Evolutionary conservation across 2,329 filamentous ascomycete species (phyloP).

Genomic region (Hypoxylon sp.): DNA sequence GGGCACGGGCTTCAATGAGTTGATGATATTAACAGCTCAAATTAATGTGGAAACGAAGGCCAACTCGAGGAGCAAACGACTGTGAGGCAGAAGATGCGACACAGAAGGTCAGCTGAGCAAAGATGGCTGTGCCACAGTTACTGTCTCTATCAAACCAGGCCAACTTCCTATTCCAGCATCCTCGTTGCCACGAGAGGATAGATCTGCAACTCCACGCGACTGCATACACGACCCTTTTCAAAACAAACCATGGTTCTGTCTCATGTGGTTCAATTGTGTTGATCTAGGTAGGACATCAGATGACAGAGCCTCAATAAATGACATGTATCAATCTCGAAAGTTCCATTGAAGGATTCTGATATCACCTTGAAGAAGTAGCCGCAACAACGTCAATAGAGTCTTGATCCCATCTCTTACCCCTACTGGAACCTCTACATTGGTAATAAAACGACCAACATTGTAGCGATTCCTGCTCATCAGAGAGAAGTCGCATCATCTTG

Average conservation of each 20-base stretch:
- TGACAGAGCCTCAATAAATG: constrained; percentile 12
- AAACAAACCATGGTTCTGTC: constrained; percentile 6
- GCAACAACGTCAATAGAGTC: not conserved
- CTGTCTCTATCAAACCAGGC: not conserved
- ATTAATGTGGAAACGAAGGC: not conserved
- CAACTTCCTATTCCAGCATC: constrained; percentile 1
- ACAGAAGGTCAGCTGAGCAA: constrained; percentile 5
- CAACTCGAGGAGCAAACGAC: not conserved
- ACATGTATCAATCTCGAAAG: not conserved
- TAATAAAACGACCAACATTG: not conserved
- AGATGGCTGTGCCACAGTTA: not conserved
- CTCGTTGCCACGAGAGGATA: constrained; percentile 3
- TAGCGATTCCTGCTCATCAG: not conserved
- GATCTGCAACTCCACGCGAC: constrained; percentile 2
- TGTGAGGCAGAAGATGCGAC: not conserved
- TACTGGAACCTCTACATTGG: not conserved
- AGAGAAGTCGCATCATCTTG: not conserved
- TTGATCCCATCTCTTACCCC: not conserved
- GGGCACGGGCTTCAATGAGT: not conserved
- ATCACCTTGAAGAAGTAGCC: not conserved
- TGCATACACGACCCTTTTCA: constrained; percentile 8
- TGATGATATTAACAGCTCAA: not conserved
- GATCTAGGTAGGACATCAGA: constrained; percentile 6
- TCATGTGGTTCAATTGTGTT: constrained; percentile 1
- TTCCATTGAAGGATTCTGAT: not conserved